A percentile compares a stretch with the other conserved stretches of the same genome.
These are phyloP conservation scores for Eurotiales sp. DNA, from an alignment of 2,329 filamentous ascomycete species.

Conservation along the genomic window DNA sequence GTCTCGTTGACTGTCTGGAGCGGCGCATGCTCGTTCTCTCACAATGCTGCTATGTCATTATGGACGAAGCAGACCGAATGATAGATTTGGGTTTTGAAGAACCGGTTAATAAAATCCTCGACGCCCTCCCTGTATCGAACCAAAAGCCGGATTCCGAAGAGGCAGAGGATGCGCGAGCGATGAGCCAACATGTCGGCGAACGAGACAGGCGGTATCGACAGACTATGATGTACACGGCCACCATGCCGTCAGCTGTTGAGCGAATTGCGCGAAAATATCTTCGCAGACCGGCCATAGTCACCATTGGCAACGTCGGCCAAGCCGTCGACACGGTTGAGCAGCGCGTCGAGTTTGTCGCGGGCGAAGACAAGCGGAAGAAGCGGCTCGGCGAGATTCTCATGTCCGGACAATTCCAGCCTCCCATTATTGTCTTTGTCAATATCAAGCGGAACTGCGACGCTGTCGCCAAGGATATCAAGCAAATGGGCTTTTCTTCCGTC, in stretches of 20 bases:
- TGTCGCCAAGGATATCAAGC: constrained; percentile 88
- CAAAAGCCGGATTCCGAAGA: constrained; percentile 93
- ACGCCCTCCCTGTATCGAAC: constrained; percentile 85
- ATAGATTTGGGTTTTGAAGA: constrained; percentile 98
- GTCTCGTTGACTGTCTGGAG: constrained; percentile 95
- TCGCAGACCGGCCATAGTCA: constrained; percentile 86
- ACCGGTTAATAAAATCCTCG: constrained; percentile 93
- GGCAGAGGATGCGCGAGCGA: constrained; percentile 79
- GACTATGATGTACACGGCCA: constrained; percentile 99
- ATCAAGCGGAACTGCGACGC: constrained; percentile 99
- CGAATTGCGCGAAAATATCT: constrained; percentile 97
- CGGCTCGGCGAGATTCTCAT: constrained; percentile 85
- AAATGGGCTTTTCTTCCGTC: constrained; percentile 85
- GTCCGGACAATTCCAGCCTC: constrained; percentile 74
- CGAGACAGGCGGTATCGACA: constrained; percentile 76
- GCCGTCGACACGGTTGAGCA: constrained; percentile 98
- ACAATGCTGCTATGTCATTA: constrained; percentile 98
- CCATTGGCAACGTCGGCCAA: constrained; percentile 90
- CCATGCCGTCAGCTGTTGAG: constrained; percentile 90
- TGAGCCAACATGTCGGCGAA: constrained; percentile 73
- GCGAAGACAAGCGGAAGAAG: constrained; percentile 96
- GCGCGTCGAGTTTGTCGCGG: constrained; percentile 82
- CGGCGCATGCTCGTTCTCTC: constrained; percentile 82
- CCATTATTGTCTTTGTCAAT: constrained; percentile 99
- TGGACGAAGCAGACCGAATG: constrained; percentile 99